These are phyloP conservation scores for Saccharomyces pastorianus DNA, from an alignment of 1,139 yeast genomes.

Conservation along the genomic window DNA sequence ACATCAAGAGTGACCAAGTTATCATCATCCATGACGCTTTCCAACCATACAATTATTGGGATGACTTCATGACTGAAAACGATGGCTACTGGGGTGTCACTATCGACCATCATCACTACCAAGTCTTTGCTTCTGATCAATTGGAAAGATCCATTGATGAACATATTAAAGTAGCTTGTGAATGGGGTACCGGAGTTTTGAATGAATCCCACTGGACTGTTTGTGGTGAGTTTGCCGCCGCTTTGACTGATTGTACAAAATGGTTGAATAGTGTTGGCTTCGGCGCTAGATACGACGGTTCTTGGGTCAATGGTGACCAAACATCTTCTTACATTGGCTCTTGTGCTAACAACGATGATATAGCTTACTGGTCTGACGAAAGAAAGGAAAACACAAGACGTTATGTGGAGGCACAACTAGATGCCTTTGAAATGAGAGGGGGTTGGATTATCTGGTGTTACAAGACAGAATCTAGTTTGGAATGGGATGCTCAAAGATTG, in stretches of 20 bases:
- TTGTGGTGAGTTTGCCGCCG: slow-evolving; percentile 91
- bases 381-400: slow-evolving; percentile 53
- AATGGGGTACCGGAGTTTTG: slow-evolving; percentile 45
- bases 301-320: slow-evolving; percentile 33
- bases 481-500: slow-evolving; percentile 75
- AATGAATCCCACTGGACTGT: slow-evolving; percentile 66
- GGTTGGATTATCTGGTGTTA: slow-evolving; percentile 95
- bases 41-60: slow-evolving; percentile 54
- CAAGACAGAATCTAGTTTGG: slow-evolving; percentile 77
- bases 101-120: slow-evolving; percentile 88
- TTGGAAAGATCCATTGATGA: slow-evolving; percentile 48
- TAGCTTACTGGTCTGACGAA: slow-evolving; percentile 52
- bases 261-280: slow-evolving; percentile 90
- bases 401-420: slow-evolving; percentile 83
- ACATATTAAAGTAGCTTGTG: slow-evolving; percentile 57
- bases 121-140: slow-evolving; percentile 56
- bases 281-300: slow-evolving; percentile 80
- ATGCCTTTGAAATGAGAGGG: slow-evolving; percentile 60
- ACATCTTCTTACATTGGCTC: slow-evolving; percentile 49
- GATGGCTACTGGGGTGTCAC: slow-evolving; percentile 56
- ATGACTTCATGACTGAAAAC: slow-evolving; percentile 38
- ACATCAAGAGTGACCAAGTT: slow-evolving; percentile 26
- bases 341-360: slow-evolving; percentile 52
- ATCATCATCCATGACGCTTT: slow-evolving; percentile 47
- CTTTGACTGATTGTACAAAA: slow-evolving; percentile 83